Conservation (phyloP, 306 rosid genomes). For the Rubus idaeus region DNA sequence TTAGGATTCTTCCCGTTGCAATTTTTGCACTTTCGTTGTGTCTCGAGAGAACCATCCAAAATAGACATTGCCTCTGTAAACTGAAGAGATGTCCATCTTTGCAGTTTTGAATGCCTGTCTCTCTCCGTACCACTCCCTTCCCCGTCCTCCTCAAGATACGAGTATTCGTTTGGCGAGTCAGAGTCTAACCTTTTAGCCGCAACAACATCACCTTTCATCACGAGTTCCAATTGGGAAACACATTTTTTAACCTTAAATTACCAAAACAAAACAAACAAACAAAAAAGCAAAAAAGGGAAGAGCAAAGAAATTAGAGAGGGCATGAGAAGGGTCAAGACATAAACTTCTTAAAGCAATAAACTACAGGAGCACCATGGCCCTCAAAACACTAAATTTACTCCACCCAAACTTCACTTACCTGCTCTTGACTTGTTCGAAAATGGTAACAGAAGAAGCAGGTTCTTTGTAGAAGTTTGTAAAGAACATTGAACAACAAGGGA, state of each 20-base stretch:
- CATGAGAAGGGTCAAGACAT: constrained; percentile 1
- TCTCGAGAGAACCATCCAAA: constrained; percentile 42
- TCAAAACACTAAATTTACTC: background rate
- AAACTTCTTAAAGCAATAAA: background rate
- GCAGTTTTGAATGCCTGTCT: constrained; percentile 31
- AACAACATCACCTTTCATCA: constrained; percentile 58
- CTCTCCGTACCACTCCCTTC: constrained; percentile 23
- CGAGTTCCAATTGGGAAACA: constrained; percentile 59
- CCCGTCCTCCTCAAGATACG: constrained; percentile 20
- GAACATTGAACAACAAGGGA: constrained; percentile 66
- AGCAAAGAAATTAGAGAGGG: background rate
- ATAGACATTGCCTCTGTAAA: constrained; percentile 65
- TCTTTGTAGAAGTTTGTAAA: constrained; percentile 46
- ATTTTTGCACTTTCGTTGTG: constrained; percentile 35
- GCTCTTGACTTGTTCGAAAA: constrained; percentile 35
- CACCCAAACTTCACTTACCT: constrained; percentile 42
- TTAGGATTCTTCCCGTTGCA: constrained; percentile 48
- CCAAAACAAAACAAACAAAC: constrained; percentile 6
- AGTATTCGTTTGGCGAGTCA: constrained; percentile 20
- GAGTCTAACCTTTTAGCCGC: constrained; percentile 56
- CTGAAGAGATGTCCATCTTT: constrained; percentile 76
- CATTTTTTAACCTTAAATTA: constrained; percentile 51
- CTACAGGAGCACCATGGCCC: background rate
- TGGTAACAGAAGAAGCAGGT: constrained; percentile 66
- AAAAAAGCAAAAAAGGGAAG: constrained; percentile 1